A percentile compares a stretch with the other conserved stretches of the same genome.
Conservation (phyloP, 148 eudicot genomes). For the Amaranthus palmeri region DNA sequence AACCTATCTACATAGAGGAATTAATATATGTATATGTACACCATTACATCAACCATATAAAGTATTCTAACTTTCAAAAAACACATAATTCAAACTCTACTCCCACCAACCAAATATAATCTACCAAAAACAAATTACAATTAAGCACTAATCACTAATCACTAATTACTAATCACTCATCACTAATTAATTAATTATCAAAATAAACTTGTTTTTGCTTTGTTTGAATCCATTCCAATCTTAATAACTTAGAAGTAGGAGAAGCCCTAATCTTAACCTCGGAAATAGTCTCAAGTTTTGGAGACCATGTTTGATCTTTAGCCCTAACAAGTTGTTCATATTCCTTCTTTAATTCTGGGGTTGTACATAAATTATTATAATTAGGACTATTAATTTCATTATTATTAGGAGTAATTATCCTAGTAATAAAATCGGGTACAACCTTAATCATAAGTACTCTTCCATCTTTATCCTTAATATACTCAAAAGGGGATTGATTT, state of each 20-base stretch:
- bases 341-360: conserved; percentile 76
- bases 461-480: conserved; percentile 59
- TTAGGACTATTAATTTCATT: background rate
- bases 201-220: conserved; percentile 15
- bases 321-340: conserved; percentile 63
- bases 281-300: conserved; percentile 61
- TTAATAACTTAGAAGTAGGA: conserved; percentile 41
- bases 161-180: too few relatives aligned
- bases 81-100: too few relatives aligned
- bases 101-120: too few relatives aligned
- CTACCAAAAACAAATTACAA: too few relatives aligned
- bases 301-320: conserved; percentile 66
- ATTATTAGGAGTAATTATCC: conserved; percentile 27
- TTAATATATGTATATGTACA: too few relatives aligned
- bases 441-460: conserved; percentile 63
- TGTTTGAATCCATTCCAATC: conserved; percentile 44
- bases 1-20: too few relatives aligned
- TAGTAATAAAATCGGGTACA: conserved; percentile 49
- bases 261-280: conserved; percentile 60
- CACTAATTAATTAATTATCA: too few relatives aligned
- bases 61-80: too few relatives aligned
- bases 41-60: too few relatives aligned
- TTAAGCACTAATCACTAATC: too few relatives aligned
- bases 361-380: conserved; percentile 42
- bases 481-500: conserved; percentile 47